Evolutionary conservation across 2,329 filamentous ascomycete species (phyloP).

Genomic region (Phaeosphaeria sp.): DNA sequence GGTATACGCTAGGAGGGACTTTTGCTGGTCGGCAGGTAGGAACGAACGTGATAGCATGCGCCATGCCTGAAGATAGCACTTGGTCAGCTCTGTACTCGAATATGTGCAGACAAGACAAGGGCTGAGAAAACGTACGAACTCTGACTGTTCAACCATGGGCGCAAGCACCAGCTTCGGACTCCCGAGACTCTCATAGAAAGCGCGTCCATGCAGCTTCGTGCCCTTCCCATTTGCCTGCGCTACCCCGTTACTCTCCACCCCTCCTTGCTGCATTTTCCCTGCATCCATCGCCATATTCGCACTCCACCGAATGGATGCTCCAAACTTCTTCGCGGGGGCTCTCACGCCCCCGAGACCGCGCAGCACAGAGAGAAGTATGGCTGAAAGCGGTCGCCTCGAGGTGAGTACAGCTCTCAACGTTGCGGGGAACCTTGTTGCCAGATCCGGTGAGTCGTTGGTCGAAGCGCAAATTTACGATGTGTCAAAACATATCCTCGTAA

Average conservation of each 20-base stretch:
- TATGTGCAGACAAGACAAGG: not conserved
- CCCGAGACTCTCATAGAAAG: slow-evolving; percentile 94
- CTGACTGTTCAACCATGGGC: slow-evolving; percentile 98
- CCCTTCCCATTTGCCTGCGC: slow-evolving; percentile 16
- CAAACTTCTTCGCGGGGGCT: slow-evolving; percentile 17
- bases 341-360: slow-evolving; percentile 29
- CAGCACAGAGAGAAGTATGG: slow-evolving; percentile 27
- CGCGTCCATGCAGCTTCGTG: slow-evolving; percentile 77
- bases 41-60: slow-evolving; percentile 95
- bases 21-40: slow-evolving; percentile 65
- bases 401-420: not conserved
- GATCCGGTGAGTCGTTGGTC: not conserved
- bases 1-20: slow-evolving; percentile 80
- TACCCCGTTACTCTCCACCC: slow-evolving; percentile 12
- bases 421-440: not conserved
- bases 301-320: slow-evolving; percentile 6
- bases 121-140: slow-evolving; percentile 73
- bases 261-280: slow-evolving; percentile 8
- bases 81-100: slow-evolving; percentile 17
- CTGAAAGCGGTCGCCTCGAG: not conserved
- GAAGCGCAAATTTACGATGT: not conserved
- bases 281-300: slow-evolving; percentile 25
- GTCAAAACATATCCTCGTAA: slow-evolving; percentile 4
- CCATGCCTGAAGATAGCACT: slow-evolving; percentile 74
- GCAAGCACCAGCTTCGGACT: slow-evolving; percentile 89